Percentiles rank a stretch among this genome's conserved stretches.
phyloP scores from a whole-genome alignment of 2,329 filamentous ascomycete genomes.

The Zopfia rhizophila region DNA sequence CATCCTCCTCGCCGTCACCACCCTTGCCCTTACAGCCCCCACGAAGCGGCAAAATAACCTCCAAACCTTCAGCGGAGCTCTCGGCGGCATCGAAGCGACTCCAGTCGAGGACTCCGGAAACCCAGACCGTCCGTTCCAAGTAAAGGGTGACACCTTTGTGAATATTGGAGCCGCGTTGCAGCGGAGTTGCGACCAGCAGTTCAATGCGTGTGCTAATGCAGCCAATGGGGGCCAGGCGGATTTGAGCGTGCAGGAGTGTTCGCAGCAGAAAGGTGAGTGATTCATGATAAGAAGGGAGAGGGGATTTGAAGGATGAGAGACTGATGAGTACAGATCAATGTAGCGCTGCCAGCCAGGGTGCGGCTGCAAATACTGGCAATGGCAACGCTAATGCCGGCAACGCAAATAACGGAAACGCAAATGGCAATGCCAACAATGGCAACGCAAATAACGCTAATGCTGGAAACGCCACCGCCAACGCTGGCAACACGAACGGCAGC shows the following conservation, averaged over 20 bases:
- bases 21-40: slow-evolving; percentile 26
- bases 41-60: slow-evolving; percentile 24
- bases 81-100: slow-evolving; percentile 36
- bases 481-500: slow-evolving; percentile 1
- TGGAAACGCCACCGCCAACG: slow-evolving; percentile 2
- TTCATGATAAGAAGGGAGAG: not conserved
- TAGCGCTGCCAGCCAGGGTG: slow-evolving; percentile 15
- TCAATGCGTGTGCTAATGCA: slow-evolving; percentile 28
- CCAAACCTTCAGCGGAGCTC: slow-evolving; percentile 36
- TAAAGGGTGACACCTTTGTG: slow-evolving; percentile 27
- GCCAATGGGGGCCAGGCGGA: slow-evolving; percentile 31
- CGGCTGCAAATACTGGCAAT: not conserved
- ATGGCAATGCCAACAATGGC: slow-evolving; percentile 6
- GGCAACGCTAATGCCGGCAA: slow-evolving; percentile 4
- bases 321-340: slow-evolving; percentile 24
- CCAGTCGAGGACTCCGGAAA: slow-evolving; percentile 29
- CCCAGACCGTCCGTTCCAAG: slow-evolving; percentile 23
- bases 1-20: slow-evolving; percentile 28
- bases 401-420: slow-evolving; percentile 12
- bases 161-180: slow-evolving; percentile 26
- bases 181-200: slow-evolving; percentile 29
- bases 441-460: slow-evolving; percentile 3
- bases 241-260: slow-evolving; percentile 30
- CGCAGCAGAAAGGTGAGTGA: slow-evolving; percentile 33
- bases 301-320: not conserved